Percentiles rank a stretch among this genome's conserved stretches.
These are phyloP conservation scores for Alternaria longipes DNA, from an alignment of 2,329 filamentous ascomycete genomes.

Conservation along the genomic window DNA sequence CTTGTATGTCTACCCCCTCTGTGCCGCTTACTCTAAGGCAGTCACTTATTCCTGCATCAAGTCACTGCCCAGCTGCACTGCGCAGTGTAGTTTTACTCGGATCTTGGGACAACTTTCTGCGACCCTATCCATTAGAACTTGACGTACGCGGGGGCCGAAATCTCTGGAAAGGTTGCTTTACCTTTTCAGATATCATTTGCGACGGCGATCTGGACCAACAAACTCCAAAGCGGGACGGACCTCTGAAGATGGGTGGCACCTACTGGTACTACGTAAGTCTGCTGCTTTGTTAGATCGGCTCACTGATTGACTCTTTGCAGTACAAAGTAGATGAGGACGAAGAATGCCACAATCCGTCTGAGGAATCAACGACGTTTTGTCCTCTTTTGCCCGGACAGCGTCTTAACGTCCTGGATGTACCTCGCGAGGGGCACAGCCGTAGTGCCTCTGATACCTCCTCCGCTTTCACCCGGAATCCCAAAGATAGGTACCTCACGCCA, in stretches of 20 bases:
- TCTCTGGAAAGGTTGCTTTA: conserved; percentile 88
- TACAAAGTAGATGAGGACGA: conserved; percentile 85
- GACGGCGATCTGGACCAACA: conserved; percentile 70
- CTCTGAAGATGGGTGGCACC: conserved; percentile 88
- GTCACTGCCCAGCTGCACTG: conserved; percentile 56
- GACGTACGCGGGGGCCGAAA: conserved; percentile 77
- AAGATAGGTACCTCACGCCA: conserved; percentile 77
- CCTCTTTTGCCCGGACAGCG: conserved; percentile 88
- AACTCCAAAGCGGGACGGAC: conserved; percentile 72
- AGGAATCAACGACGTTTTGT: conserved; percentile 79
- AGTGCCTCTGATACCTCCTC: conserved; percentile 73
- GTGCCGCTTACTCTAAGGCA: conserved; percentile 23
- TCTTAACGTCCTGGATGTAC: conserved; percentile 85
- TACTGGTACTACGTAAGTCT: conserved; percentile 93
- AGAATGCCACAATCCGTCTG: conserved; percentile 77
- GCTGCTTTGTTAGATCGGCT: background rate
- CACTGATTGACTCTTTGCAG: conserved; percentile 56
- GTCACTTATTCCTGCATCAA: conserved; percentile 37
- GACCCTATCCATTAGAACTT: conserved; percentile 80
- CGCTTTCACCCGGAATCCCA: conserved; percentile 79
- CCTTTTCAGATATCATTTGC: conserved; percentile 84
- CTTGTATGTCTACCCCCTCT: conserved; percentile 47
- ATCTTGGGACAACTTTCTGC: conserved; percentile 94
- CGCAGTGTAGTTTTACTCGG: conserved; percentile 82
- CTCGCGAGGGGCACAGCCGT: conserved; percentile 69